Percentiles rank a stretch among this genome's conserved stretches.
These are phyloP conservation scores for Verticillium longisporum DNA, from an alignment of 2,329 filamentous ascomycete genomes.

Conservation along the genomic window DNA sequence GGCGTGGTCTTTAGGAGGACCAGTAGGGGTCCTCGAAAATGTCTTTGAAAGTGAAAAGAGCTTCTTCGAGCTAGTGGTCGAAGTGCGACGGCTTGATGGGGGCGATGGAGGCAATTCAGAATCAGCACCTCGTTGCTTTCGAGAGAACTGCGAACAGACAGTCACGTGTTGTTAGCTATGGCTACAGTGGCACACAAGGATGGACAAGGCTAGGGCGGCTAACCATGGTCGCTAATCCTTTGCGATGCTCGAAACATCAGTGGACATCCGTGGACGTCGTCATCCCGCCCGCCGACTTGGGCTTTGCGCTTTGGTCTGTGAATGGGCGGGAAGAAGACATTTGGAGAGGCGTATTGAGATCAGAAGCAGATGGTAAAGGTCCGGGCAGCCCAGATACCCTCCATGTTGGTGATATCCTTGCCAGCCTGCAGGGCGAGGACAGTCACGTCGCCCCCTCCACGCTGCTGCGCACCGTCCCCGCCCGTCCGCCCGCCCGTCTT, in stretches of 20 bases:
- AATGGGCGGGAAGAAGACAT: not conserved
- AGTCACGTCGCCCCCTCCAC: not conserved
- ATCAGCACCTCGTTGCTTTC: slow-evolving; percentile 9
- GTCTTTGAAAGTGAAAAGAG: slow-evolving; percentile 8
- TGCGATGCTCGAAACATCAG: not conserved
- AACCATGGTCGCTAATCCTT: not conserved
- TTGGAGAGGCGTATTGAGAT: no score
- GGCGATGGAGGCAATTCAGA: slow-evolving; percentile 3
- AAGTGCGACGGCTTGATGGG: not conserved
- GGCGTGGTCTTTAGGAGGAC: not conserved
- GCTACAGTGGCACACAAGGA: not conserved
- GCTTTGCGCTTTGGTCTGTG: not conserved
- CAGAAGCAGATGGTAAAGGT: no score
- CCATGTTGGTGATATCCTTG: no score
- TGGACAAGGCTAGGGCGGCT: not conserved
- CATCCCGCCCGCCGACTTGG: not conserved
- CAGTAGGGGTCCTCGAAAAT: slow-evolving; percentile 2
- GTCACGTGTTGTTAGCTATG: not conserved
- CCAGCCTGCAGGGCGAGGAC: not conserved
- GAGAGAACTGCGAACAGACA: slow-evolving; percentile 8
- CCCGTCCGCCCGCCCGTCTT: no score
- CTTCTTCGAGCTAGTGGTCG: slow-evolving; percentile 2
- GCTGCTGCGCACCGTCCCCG: no score
- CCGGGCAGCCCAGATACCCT: no score
- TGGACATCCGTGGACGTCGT: not conserved